These are phyloP conservation scores for Juglanconis juglandina DNA, from an alignment of 2,329 filamentous ascomycete species.

Conservation along the genomic window DNA sequence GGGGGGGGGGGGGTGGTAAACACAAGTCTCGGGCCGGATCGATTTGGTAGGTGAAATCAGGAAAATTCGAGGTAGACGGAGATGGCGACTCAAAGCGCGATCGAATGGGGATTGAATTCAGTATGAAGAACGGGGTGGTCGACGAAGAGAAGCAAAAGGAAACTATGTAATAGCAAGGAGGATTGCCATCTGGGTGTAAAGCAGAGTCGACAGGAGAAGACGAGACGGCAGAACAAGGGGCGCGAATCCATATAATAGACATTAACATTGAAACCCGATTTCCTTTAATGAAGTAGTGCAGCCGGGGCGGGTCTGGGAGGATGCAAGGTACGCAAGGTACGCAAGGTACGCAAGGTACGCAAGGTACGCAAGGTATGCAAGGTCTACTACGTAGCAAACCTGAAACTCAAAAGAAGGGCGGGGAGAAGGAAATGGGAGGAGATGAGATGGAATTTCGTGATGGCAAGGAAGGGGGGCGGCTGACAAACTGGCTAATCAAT, in stretches of 20 bases:
- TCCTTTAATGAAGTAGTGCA: background rate
- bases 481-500: background rate
- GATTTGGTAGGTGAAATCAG: background rate
- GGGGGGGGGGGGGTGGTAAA: no score
- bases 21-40: background rate
- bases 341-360: background rate
- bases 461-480: background rate
- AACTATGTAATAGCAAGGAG: background rate
- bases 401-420: conserved; percentile 3
- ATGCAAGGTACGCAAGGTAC: background rate
- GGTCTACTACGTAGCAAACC: background rate
- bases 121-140: background rate
- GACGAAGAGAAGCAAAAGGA: background rate
- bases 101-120: background rate
- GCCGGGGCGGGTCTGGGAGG: background rate
- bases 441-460: background rate
- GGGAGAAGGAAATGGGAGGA: background rate
- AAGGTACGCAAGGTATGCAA: background rate
- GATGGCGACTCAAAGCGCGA: background rate
- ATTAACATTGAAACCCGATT: conserved; percentile 1
- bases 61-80: background rate
- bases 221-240: background rate
- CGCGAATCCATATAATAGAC: conserved; percentile 6
- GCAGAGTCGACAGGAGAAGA: background rate
- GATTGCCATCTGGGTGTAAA: background rate